A percentile compares a stretch with the other conserved stretches of the same genome.
phyloP scores from a whole-genome alignment of 2,329 filamentous ascomycete genomes.

The Xenosphaeropsis pyriputrescens region DNA sequence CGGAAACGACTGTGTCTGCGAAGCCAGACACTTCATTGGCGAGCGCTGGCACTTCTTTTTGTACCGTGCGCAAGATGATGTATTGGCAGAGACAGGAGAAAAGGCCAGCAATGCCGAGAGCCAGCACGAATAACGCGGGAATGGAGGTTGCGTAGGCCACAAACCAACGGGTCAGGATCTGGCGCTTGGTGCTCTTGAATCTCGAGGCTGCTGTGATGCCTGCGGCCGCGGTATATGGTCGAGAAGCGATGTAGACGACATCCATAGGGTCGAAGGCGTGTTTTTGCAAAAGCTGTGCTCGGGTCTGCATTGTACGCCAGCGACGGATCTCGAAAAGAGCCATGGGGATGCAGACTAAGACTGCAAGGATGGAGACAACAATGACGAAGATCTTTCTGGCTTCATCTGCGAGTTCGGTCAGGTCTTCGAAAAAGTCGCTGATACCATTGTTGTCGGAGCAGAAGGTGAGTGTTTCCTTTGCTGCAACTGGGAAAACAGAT shows the following conservation, averaged over 20 bases:
- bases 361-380: slow-evolving; percentile 56
- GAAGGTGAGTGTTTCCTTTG: slow-evolving; percentile 72
- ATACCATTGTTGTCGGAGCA: slow-evolving; percentile 78
- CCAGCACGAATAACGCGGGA: slow-evolving; percentile 54
- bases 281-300: slow-evolving; percentile 48
- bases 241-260: slow-evolving; percentile 73
- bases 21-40: slow-evolving; percentile 50
- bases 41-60: slow-evolving; percentile 49
- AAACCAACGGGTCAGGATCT: slow-evolving; percentile 50
- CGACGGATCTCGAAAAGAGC: slow-evolving; percentile 65
- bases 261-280: slow-evolving; percentile 70
- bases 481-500: slow-evolving; percentile 64
- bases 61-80: slow-evolving; percentile 44
- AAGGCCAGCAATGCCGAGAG: slow-evolving; percentile 50
- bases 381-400: slow-evolving; percentile 64
- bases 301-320: slow-evolving; percentile 59
- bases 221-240: slow-evolving; percentile 57
- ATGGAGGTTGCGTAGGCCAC: slow-evolving; percentile 55
- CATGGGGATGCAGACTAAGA: slow-evolving; percentile 65
- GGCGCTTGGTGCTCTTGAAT: slow-evolving; percentile 45
- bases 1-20: slow-evolving; percentile 44
- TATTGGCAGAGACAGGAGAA: slow-evolving; percentile 55
- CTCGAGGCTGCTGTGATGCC: slow-evolving; percentile 57
- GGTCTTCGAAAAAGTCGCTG: slow-evolving; percentile 64
- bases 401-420: slow-evolving; percentile 50